Percentiles rank a stretch among this genome's conserved stretches.
These are phyloP conservation scores for Epichloe bromicola DNA, from an alignment of 2,329 filamentous ascomycete species.

Conservation along the genomic window DNA sequence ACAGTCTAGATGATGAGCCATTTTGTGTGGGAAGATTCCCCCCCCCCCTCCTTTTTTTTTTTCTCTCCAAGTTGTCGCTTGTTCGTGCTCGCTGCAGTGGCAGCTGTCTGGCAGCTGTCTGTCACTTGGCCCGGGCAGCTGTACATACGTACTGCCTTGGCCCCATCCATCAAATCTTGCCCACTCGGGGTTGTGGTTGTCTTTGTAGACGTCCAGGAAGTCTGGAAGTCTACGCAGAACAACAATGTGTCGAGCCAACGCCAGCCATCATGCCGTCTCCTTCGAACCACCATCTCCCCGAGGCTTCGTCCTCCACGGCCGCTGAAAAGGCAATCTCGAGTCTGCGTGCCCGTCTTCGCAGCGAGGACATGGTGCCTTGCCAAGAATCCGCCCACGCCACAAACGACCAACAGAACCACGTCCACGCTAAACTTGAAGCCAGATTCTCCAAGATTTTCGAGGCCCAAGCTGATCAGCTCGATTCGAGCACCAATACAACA, in stretches of 20 bases:
- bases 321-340: slow-evolving; percentile 7
- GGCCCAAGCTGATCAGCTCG: not conserved
- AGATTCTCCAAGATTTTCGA: slow-evolving; percentile 7
- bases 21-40: not conserved
- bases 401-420: not conserved
- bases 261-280: slow-evolving; percentile 7
- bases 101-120: not conserved
- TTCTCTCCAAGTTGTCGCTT: no score
- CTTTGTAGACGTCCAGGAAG: no score
- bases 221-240: no score
- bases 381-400: not conserved
- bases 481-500: not conserved
- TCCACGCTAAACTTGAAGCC: slow-evolving; percentile 15
- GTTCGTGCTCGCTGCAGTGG: not conserved
- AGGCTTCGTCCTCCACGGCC: slow-evolving; percentile 3
- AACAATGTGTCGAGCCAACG: no score
- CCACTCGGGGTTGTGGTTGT: no score
- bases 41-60: no score
- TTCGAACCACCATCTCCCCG: not conserved
- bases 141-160: not conserved
- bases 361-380: slow-evolving; percentile 5
- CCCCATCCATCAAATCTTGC: no score
- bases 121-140: not conserved
- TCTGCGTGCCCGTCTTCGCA: slow-evolving; percentile 17
- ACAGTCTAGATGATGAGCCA: not conserved